Conservation (phyloP, 768 basidiomycete species). For the Coprinellus micaceus region DNA sequence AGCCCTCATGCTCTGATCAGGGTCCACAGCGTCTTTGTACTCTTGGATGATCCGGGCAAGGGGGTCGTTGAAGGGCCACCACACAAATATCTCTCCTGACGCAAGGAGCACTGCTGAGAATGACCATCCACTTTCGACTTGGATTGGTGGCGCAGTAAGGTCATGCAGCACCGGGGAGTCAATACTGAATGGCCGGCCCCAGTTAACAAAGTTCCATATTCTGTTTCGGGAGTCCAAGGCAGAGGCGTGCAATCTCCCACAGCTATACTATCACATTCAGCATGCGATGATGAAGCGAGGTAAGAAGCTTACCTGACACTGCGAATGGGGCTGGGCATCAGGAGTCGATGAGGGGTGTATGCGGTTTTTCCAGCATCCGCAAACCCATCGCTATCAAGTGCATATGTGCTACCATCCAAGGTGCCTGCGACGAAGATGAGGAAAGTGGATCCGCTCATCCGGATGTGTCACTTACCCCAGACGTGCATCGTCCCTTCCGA, state of each 20-base stretch:
- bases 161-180: slow-evolving; percentile 46
- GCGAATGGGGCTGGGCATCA: slow-evolving; percentile 55
- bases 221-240: slow-evolving; percentile 55
- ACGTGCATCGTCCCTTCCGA: slow-evolving; percentile 66
- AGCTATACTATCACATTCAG: slow-evolving; percentile 39
- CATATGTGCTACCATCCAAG: slow-evolving; percentile 43
- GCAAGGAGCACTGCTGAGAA: slow-evolving; percentile 73
- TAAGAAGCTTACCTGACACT: slow-evolving; percentile 55
- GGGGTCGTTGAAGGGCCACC: slow-evolving; percentile 60
- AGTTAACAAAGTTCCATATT: slow-evolving; percentile 74
- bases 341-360: slow-evolving; percentile 50
- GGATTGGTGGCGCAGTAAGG: slow-evolving; percentile 39
- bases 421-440: slow-evolving; percentile 43
- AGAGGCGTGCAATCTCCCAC: slow-evolving; percentile 71
- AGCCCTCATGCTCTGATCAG: slow-evolving; percentile 33
- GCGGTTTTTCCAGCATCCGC: slow-evolving; percentile 50
- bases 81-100: slow-evolving; percentile 69
- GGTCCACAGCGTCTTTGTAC: slow-evolving; percentile 46
- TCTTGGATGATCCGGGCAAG: slow-evolving; percentile 35
- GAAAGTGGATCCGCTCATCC: too few species aligned
- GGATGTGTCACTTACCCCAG: slow-evolving; percentile 59
- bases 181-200: slow-evolving; percentile 75
- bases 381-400: slow-evolving; percentile 51
- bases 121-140: slow-evolving; percentile 78
- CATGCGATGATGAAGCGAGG: neutral